Percentiles rank a stretch among this genome's conserved stretches.
These are phyloP conservation scores for Metschnikowia lochheadii DNA, from an alignment of 805 yeast genomes.

Conservation along the genomic window DNA sequence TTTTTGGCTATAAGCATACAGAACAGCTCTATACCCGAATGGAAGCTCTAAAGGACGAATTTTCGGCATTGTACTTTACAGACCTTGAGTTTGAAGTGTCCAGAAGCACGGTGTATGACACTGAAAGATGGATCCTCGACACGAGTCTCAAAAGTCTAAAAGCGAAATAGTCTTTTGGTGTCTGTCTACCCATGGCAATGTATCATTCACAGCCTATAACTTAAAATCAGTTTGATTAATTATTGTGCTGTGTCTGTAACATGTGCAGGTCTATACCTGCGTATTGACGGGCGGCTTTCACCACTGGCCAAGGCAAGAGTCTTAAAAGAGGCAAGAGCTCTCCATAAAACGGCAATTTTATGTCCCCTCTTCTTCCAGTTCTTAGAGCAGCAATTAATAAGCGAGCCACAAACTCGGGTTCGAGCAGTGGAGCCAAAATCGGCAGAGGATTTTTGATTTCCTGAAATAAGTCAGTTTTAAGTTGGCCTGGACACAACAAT, in stretches of 20 bases:
- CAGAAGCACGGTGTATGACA: constrained; percentile 3
- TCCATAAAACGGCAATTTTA: constrained; percentile 74
- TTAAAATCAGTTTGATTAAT: no score
- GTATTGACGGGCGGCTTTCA: constrained; percentile 46
- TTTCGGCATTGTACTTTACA: constrained; percentile 2
- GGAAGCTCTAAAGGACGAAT: constrained; percentile 2
- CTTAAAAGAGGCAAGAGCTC: constrained; percentile 68
- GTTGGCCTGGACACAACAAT: constrained; percentile 83
- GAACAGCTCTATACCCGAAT: constrained; percentile 18
- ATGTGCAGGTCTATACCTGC: constrained; percentile 60
- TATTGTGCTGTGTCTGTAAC: neutral
- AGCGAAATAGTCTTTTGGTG: constrained; percentile 1
- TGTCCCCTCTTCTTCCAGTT: constrained; percentile 61
- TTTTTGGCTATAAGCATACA: constrained; percentile 12
- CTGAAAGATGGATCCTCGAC: constrained; percentile 11
- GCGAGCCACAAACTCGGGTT: constrained; percentile 61
- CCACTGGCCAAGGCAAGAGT: constrained; percentile 68
- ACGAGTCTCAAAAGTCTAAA: constrained; percentile 6
- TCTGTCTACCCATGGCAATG: neutral
- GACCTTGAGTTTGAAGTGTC: constrained; percentile 9
- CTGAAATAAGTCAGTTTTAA: constrained; percentile 69
- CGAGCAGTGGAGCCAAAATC: constrained; percentile 77
- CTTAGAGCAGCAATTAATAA: constrained; percentile 53
- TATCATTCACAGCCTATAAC: no score
- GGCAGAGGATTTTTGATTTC: constrained; percentile 71